Conservation (phyloP, 148 eudicot species). For the Suaeda aralocaspica region DNA sequence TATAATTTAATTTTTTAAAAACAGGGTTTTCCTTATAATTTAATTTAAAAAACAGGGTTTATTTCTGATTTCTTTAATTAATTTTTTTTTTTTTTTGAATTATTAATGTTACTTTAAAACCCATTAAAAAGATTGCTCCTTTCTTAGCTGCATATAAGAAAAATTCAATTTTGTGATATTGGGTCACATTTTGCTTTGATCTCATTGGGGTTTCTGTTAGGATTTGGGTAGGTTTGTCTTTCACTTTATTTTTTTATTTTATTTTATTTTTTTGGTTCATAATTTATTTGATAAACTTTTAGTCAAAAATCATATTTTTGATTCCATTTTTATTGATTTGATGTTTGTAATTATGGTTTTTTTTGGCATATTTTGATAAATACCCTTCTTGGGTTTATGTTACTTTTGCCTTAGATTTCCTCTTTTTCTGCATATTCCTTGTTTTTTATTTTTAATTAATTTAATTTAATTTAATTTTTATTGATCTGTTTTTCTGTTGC, state of each 20-base stretch:
- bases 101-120: not conserved
- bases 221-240: slow-evolving; percentile 15
- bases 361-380: not conserved
- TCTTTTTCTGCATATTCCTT: not conserved
- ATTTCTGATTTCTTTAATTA: too few relatives aligned
- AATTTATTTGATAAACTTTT: too few relatives aligned
- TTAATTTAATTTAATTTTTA: not conserved
- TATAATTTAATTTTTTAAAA: not conserved
- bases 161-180: slow-evolving; percentile 13
- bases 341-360: not conserved
- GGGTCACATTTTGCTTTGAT: slow-evolving; percentile 22
- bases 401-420: not conserved
- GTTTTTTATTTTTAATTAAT: not conserved
- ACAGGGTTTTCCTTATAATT: not conserved
- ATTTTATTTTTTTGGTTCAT: too few relatives aligned
- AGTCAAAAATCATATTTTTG: too few relatives aligned
- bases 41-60: not conserved
- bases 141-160: not conserved
- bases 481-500: slow-evolving; percentile 17
- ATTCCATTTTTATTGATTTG: too few relatives aligned
- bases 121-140: not conserved
- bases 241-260: not conserved
- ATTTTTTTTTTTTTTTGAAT: not conserved
- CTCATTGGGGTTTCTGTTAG: slow-evolving; percentile 9
- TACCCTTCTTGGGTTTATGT: slow-evolving; percentile 9